phyloP scores from a whole-genome alignment of 2,329 filamentous ascomycete species.

The Bertia moriformis region DNA sequence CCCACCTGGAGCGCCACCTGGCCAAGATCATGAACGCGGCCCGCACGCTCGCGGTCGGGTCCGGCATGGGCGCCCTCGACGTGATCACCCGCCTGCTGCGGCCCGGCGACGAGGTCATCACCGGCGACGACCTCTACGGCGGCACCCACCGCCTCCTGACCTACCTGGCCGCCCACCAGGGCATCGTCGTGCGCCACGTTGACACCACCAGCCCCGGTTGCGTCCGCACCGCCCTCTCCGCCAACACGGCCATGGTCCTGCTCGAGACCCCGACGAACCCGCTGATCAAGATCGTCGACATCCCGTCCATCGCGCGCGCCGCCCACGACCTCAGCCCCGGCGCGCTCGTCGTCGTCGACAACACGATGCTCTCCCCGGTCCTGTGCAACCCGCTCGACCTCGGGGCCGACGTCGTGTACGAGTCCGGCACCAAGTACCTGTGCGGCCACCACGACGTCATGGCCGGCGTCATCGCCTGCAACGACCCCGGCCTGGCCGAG shows the following conservation, averaged over 20 bases:
- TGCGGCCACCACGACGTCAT: conserved; percentile 98
- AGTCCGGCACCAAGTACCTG: conserved; percentile 94
- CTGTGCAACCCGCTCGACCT: conserved; percentile 86
- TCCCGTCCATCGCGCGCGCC: conserved; percentile 61
- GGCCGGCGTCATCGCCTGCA: conserved; percentile 90
- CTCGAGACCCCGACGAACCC: conserved; percentile 96
- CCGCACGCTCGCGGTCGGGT: conserved; percentile 81
- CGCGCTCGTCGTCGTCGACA: conserved; percentile 86
- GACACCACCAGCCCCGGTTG: conserved; percentile 71
- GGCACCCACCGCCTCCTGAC: conserved; percentile 88
- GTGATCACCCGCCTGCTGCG: conserved; percentile 83
- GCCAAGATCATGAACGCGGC: conserved; percentile 98
- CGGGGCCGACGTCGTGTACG: conserved; percentile 94
- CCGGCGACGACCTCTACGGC: conserved; percentile 91
- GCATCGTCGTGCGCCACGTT: conserved; percentile 88
- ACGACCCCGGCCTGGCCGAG: conserved; percentile 67
- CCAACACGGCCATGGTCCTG: conserved; percentile 86
- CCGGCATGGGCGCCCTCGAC: conserved; percentile 92
- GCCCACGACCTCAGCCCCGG: conserved; percentile 66
- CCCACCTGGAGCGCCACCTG: conserved; percentile 86
- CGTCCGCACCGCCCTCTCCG: conserved; percentile 53
- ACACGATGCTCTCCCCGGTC: conserved; percentile 96
- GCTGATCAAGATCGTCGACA: conserved; percentile 93
- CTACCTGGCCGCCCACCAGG: conserved; percentile 75
- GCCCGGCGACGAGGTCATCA: conserved; percentile 91